phyloP scores from a whole-genome alignment of 2,329 filamentous ascomycete genomes.

The Aurifilum marmelostoma region DNA sequence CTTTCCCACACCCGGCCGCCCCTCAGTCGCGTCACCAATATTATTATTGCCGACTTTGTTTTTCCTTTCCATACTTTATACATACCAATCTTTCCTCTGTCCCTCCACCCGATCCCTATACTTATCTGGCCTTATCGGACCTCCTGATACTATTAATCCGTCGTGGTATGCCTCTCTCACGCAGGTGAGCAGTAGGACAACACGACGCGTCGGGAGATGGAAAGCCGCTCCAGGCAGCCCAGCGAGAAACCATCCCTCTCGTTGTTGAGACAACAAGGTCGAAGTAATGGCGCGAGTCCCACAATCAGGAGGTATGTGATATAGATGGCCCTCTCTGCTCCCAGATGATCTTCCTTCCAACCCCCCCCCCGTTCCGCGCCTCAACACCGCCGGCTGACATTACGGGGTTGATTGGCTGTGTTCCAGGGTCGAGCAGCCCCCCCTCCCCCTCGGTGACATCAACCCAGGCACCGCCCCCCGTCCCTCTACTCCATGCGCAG shows the following conservation, averaged over 20 bases:
- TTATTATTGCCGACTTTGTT: background rate
- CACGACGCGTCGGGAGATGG: conserved; percentile 1
- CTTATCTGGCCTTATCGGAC: background rate
- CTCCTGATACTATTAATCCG: background rate
- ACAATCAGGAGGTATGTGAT: background rate
- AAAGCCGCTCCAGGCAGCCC: background rate
- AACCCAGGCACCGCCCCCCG: background rate
- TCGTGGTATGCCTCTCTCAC: conserved; percentile 2
- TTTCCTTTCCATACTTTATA: too few species aligned
- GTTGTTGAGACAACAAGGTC: background rate
- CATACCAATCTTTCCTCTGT: background rate
- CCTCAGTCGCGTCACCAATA: background rate
- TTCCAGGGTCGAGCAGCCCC: conserved; percentile 3
- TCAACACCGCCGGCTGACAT: background rate
- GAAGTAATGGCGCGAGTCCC: background rate
- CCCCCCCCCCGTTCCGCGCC: too few species aligned
- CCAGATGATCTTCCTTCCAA: background rate
- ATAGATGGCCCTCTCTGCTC: background rate
- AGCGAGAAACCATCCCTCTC: background rate
- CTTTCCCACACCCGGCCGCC: background rate
- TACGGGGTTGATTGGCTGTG: too few species aligned
- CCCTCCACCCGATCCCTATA: background rate
- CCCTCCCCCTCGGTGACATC: background rate
- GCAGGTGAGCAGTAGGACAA: background rate
- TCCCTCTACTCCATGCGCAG: background rate